Evolutionary conservation across 1,284 basidiomycete species (phyloP), one percentile per base, ranked within the genome.

Genomic region (Irpex rosettiformis): DNA sequence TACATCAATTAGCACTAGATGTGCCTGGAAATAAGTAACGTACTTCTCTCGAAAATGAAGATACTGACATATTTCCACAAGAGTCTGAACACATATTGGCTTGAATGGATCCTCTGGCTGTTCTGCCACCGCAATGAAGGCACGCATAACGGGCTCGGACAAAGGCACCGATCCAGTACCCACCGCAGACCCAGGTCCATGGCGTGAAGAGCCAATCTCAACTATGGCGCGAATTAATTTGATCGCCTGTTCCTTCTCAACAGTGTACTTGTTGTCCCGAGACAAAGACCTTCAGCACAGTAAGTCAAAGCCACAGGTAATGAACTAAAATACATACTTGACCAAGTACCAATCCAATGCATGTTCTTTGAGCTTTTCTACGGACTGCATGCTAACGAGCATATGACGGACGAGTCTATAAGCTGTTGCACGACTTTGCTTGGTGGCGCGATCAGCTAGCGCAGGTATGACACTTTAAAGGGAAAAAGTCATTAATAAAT

Each of bases 181-280:
- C 28, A 77, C 71, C 21, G 73, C 71, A 21, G 75, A 61, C 30
- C 66, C 74, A 54, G 78, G 72, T 55, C 83, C 78, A 33, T 75
- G 77, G 42, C 77, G 75, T 54, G 83, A 80, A 5, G 85, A 85
- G 16, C 89, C 84, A 56, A 91, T 78, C 66, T 91, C 86, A 21
- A 96, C 82, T 43, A 96, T 84, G 1, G 86, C 77, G n/a, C 96
- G 89, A 52, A 98, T 84, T 21, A 98, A 84, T 62, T 94, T 93
- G 66, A 99, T 85, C n/a, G 86, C 94, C 71, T 98, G 95, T 69
- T 98, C 93, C 68, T 95, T 92, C 76, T 99, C 96, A 2, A 88
- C 79, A 1, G 88, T 83, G 64, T 88, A 79, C 67, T 94, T 91
- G 68, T 85, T 87, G 69, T 98, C 96, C 16, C 94, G 86, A 1